Conservation (phyloP, 2,329 filamentous ascomycete genomes). For the Lasiodiplodia theobromae region DNA sequence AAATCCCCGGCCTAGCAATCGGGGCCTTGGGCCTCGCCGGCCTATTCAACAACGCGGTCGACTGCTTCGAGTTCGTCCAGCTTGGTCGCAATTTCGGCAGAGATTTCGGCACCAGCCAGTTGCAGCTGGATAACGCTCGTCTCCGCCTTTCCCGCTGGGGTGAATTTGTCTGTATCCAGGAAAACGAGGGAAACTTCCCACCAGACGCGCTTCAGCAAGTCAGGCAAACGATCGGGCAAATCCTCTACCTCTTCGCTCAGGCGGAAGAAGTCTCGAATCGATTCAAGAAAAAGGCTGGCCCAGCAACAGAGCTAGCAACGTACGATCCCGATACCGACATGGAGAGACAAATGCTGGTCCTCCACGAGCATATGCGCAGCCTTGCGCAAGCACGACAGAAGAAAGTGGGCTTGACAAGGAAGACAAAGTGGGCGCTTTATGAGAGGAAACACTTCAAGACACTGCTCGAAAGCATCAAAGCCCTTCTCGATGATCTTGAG, state of each 20-base stretch:
- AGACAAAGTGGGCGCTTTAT: constrained; percentile 18
- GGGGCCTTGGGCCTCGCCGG: not conserved
- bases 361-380: not conserved
- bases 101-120: not conserved
- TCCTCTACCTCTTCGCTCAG: not conserved
- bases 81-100: constrained; percentile 6
- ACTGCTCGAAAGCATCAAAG: not conserved
- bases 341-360: not conserved
- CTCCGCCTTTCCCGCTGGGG: constrained; percentile 15
- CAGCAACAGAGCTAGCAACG: not conserved
- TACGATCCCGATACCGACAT: not conserved
- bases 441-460: not conserved
- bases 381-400: not conserved
- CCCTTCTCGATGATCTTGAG: not conserved
- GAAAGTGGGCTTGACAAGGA: not conserved
- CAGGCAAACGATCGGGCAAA: not conserved
- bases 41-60: constrained; percentile 17
- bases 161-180: not conserved
- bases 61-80: constrained; percentile 4
- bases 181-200: not conserved
- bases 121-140: not conserved
- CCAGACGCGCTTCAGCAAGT: not conserved
- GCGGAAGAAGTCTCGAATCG: not conserved
- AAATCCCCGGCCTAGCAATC: not conserved
- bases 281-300: not conserved